Conservation (phyloP, 2,329 filamentous ascomycete species). For the Simplicillium aogashimaense region DNA sequence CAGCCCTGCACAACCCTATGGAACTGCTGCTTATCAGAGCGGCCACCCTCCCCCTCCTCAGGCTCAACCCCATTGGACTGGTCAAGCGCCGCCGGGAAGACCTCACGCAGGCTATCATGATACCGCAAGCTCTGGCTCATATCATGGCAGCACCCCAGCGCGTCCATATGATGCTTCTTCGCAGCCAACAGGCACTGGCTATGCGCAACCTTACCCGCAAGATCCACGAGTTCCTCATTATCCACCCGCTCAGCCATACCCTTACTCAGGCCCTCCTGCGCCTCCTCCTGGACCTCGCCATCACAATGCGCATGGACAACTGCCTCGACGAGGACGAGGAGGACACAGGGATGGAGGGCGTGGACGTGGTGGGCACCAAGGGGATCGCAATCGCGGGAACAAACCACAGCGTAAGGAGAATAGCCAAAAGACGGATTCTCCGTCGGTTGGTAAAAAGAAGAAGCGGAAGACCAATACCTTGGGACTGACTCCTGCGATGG, state of each 20-base stretch:
- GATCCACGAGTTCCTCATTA: conserved; percentile 26
- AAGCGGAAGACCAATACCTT: conserved; percentile 64
- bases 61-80: conserved; percentile 20
- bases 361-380: conserved; percentile 28
- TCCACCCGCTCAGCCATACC: conserved; percentile 20
- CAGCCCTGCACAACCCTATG: conserved; percentile 26
- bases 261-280: conserved; percentile 29
- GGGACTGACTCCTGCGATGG: conserved; percentile 58
- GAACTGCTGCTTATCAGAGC: not conserved
- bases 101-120: conserved; percentile 26
- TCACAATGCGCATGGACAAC: conserved; percentile 23
- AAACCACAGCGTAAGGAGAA: conserved; percentile 17
- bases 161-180: conserved; percentile 11
- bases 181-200: conserved; percentile 9
- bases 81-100: conserved; percentile 22
- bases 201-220: conserved; percentile 27
- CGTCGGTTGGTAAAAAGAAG: conserved; percentile 52
- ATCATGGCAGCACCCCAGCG: conserved; percentile 27
- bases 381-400: conserved; percentile 33
- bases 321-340: conserved; percentile 23
- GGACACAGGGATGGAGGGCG: conserved; percentile 25
- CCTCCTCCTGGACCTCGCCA: conserved; percentile 22
- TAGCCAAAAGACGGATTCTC: conserved; percentile 25
- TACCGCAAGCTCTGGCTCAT: conserved; percentile 31
- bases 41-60: conserved; percentile 19